phyloP scores from a whole-genome alignment of 805 yeast species.

The Lachancea waltii region DNA sequence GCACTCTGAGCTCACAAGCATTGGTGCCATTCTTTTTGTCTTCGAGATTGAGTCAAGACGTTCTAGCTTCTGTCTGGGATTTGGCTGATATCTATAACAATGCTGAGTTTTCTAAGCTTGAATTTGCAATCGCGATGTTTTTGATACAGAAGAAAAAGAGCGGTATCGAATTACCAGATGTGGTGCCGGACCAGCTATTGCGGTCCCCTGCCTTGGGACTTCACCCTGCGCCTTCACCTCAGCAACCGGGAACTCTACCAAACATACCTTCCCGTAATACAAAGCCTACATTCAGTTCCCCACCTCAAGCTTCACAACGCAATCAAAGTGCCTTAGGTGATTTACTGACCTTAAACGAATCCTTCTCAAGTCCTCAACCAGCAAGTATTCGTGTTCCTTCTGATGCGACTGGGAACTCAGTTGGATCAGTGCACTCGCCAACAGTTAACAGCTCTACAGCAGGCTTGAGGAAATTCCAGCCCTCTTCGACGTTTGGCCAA shows the following conservation, averaged over 20 bases:
- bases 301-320: conserved; percentile 18
- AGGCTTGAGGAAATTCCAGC: conserved; percentile 51
- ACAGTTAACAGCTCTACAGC: conserved; percentile 27
- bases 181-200: conserved; percentile 62
- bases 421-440: conserved; percentile 9
- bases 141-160: conserved; percentile 78
- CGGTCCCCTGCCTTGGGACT: conserved; percentile 32
- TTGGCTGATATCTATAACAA: conserved; percentile 82
- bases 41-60: conserved; percentile 78
- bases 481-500: conserved; percentile 84
- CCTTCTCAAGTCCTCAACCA: conserved; percentile 39
- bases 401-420: conserved; percentile 21
- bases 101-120: conserved; percentile 72
- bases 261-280: conserved; percentile 35
- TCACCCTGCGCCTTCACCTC: conserved; percentile 15
- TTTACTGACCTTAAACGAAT: conserved; percentile 51
- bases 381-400: conserved; percentile 13
- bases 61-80: conserved; percentile 90
- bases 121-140: conserved; percentile 90
- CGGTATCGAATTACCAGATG: conserved; percentile 72
- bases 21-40: conserved; percentile 86
- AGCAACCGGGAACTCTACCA: conserved; percentile 14
- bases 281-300: conserved; percentile 27
- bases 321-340: conserved; percentile 56
- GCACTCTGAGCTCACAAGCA: conserved; percentile 64